Evolutionary conservation across 2,329 filamentous ascomycete species (phyloP).

Genomic region (Penicillium italicum): DNA sequence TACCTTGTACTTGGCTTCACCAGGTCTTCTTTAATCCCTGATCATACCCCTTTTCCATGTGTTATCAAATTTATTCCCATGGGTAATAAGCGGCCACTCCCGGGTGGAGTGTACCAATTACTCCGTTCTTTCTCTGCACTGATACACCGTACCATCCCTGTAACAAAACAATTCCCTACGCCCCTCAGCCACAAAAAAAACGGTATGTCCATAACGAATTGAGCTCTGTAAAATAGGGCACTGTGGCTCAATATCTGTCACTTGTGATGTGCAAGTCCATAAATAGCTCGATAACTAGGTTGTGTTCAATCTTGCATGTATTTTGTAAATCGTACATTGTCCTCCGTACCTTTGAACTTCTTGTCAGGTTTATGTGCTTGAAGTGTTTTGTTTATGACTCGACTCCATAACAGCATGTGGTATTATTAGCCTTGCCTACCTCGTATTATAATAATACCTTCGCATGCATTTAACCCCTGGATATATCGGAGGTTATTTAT

Average conservation of each 20-base stretch:
- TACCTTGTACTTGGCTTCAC: neutral
- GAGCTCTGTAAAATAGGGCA: neutral
- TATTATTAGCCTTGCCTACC: neutral
- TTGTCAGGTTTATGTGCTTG: neutral
- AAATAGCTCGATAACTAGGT: neutral
- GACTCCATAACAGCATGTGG: neutral
- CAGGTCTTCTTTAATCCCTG: neutral
- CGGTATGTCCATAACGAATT: neutral
- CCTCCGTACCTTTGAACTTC: too few species aligned
- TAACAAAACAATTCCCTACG: neutral
- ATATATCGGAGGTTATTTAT: neutral
- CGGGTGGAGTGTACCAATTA: slow-evolving; percentile 10
- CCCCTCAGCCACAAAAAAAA: neutral
- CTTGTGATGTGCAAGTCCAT: neutral
- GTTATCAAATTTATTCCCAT: neutral
- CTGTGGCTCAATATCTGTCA: neutral
- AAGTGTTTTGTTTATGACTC: neutral
- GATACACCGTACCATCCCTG: neutral
- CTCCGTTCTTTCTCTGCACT: neutral
- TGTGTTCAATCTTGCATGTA: neutral
- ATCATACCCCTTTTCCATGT: neutral
- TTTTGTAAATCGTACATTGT: neutral
- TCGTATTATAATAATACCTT: too few species aligned
- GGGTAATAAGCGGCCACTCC: slow-evolving; percentile 12
- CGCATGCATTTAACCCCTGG: neutral